Percentiles rank a stretch among this genome's conserved stretches.
phyloP scores from a whole-genome alignment of 805 yeast genomes.

The Yueomyces sp. region DNA sequence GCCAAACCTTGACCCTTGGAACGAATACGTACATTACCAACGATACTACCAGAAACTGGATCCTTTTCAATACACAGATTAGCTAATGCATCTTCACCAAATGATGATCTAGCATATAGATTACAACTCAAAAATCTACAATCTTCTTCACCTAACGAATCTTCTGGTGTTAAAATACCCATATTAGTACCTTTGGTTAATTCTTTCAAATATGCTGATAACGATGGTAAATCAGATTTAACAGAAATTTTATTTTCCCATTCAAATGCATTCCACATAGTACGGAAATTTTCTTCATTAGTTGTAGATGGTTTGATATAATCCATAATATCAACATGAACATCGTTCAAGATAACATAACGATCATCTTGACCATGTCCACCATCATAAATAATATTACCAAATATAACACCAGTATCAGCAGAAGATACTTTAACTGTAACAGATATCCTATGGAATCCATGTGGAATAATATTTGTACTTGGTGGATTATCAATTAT shows the following conservation, averaged over 20 bases:
- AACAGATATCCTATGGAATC: constrained; percentile 79
- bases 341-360: constrained; percentile 84
- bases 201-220: constrained; percentile 67
- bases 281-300: constrained; percentile 79
- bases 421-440: constrained; percentile 93
- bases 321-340: constrained; percentile 93
- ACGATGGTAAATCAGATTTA: constrained; percentile 48
- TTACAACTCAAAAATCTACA: constrained; percentile 76
- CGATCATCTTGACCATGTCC: constrained; percentile 82
- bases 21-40: constrained; percentile 92
- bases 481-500: constrained; percentile 85
- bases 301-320: constrained; percentile 92
- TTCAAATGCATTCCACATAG: constrained; percentile 98
- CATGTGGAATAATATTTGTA: constrained; percentile 92
- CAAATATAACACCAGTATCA: constrained; percentile 95
- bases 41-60: constrained; percentile 49
- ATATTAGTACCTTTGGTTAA: constrained; percentile 71
- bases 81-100: constrained; percentile 96
- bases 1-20: constrained; percentile 98
- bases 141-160: constrained; percentile 79
- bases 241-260: constrained; percentile 98
- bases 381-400: constrained; percentile 93
- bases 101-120: constrained; percentile 78
- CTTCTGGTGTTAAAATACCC: constrained; percentile 87
- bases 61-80: constrained; percentile 85